phyloP scores from a whole-genome alignment of 305 asterid genomes.

The Fraxinus paxiana region DNA sequence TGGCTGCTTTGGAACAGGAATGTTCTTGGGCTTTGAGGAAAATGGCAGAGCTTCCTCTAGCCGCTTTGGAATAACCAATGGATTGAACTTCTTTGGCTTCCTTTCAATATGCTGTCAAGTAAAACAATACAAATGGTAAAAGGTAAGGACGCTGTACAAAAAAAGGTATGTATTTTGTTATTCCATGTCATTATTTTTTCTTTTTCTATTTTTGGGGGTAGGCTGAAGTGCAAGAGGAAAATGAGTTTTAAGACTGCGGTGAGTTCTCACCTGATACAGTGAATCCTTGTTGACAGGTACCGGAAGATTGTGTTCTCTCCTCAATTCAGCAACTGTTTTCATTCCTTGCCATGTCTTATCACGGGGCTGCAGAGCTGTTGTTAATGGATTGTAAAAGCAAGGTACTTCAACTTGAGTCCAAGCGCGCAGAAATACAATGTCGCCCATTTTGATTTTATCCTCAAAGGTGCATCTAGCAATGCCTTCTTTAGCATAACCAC shows the following conservation, averaged over 20 bases:
- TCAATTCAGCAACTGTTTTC: constrained; percentile 85
- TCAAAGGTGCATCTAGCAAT: constrained; percentile 96
- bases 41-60: constrained; percentile 72
- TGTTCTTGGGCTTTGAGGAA: constrained; percentile 70
- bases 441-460: constrained; percentile 86
- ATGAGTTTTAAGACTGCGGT: not conserved
- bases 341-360: constrained; percentile 78
- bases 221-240: not conserved
- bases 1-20: constrained; percentile 41
- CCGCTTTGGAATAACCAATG: constrained; percentile 72
- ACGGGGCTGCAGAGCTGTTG: constrained; percentile 92
- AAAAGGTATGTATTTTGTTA: constrained; percentile 1
- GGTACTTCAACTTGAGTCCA: constrained; percentile 98
- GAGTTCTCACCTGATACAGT: constrained; percentile 55
- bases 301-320: constrained; percentile 68
- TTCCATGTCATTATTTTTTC: not conserved
- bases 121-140: constrained; percentile 15
- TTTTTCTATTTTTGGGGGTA: not conserved
- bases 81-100: constrained; percentile 77
- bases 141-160: not conserved
- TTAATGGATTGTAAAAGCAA: constrained; percentile 73
- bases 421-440: constrained; percentile 85
- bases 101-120: constrained; percentile 69
- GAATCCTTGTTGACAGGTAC: constrained; percentile 88
- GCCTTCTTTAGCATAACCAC: constrained; percentile 72